Evolutionary conservation across 495 filamentous ascomycete species (phyloP).

Genomic region (Penicillium fimorum): DNA sequence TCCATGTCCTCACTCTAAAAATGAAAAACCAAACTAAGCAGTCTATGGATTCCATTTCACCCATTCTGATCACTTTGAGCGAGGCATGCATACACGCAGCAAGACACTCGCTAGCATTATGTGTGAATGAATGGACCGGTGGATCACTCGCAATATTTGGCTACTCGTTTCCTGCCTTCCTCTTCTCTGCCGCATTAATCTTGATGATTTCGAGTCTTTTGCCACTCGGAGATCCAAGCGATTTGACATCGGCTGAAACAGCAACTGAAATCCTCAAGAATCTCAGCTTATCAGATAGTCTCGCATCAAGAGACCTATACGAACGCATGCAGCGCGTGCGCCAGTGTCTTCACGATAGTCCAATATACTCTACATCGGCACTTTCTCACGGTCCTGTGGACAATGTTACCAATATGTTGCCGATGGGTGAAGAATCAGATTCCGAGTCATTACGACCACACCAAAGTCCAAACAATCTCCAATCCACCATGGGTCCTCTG

Average conservation of each 20-base stretch:
- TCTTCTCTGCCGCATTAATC: conserved; percentile 38
- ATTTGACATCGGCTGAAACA: conserved; percentile 31
- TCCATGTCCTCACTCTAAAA: conserved; percentile 32
- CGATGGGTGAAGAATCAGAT: background rate
- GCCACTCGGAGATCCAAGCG: conserved; percentile 26
- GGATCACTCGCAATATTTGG: conserved; percentile 37
- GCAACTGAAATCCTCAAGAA: conserved; percentile 33
- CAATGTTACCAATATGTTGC: background rate
- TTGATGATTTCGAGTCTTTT: conserved; percentile 37
- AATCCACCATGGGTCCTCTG: background rate
- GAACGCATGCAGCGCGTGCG: conserved; percentile 29
- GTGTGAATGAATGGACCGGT: conserved; percentile 39
- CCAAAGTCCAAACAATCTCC: background rate
- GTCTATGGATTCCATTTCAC: conserved; percentile 20
- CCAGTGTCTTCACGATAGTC: conserved; percentile 19
- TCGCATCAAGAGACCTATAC: conserved; percentile 34
- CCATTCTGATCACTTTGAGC: conserved; percentile 30
- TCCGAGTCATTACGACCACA: background rate
- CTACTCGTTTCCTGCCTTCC: conserved; percentile 38
- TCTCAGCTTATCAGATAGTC: conserved; percentile 34
- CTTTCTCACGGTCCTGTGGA: background rate
- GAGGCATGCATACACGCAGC: conserved; percentile 43
- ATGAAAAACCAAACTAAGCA: conserved; percentile 15
- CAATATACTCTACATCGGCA: background rate
- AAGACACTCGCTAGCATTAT: conserved; percentile 36